Evolutionary conservation across 1,284 basidiomycete genomes (phyloP), one percentile per base, ranked within the genome.

Genomic region (Pisolithus thermaeus): DNA sequence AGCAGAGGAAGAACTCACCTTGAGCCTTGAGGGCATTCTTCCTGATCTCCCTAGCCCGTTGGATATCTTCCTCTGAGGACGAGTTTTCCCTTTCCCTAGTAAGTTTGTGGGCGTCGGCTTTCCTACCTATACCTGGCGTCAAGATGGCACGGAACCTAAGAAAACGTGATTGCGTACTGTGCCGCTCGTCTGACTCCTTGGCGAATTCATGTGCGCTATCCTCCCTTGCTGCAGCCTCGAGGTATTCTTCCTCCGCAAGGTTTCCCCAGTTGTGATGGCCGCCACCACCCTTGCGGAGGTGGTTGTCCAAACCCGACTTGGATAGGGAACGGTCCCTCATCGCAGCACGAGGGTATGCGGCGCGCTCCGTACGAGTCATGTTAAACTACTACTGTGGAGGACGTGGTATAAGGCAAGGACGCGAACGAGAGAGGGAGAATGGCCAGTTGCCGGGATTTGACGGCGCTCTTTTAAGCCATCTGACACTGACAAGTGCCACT

Each of bases 231-330:
- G 73, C 77, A 46, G 63, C 68, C 70, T 84, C 84, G 63, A 79
- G 73, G 55, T 77, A 72, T 40, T 68, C 71, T 70, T 91, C 85
- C 60, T 90, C 75, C 14, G 69, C 69, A 59, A 89, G 67, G 47
- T 77, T 79, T 54, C 91, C 91, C 91, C 91, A 93, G 73, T 90
- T 91, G 72, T 92, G 83, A 3, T 77, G 73, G 38, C 91, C 91
- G 38, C 80, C 82, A 51, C 91, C 91, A 58, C 79, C 75, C 74
- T 94, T 93, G 69, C 83, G 86, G 51, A 90, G 66, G 56, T 77
- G 78, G 67, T 81, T 81, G 76, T 84, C 81, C 53, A 86, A 76
- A 48, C 90, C 91, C 36, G 82, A 80, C 67, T 83, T 84, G 63
- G 87, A 84, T 72, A 85, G 79, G 36, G 84, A 84, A 60, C 85